Evolutionary conservation across 2,329 filamentous ascomycete species (phyloP).

Genomic region (Alternaria sp.): DNA sequence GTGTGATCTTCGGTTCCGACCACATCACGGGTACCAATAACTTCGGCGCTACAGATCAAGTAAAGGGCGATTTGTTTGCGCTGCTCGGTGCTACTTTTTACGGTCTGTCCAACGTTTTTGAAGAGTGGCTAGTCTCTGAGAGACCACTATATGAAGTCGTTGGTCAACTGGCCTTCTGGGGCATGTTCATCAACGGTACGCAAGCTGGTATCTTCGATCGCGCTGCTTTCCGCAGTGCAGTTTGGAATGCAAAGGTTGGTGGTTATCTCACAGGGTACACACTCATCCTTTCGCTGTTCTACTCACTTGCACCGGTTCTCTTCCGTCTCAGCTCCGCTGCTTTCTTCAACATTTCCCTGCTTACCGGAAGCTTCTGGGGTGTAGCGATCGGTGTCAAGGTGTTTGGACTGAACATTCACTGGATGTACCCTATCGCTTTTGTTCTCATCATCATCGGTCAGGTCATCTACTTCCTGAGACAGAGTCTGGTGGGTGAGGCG

Average conservation of each 20-base stretch:
- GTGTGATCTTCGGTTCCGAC: slow-evolving; percentile 85
- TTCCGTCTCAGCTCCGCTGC: slow-evolving; percentile 90
- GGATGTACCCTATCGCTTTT: slow-evolving; percentile 95
- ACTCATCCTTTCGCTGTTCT: slow-evolving; percentile 82
- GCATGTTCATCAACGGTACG: slow-evolving; percentile 87
- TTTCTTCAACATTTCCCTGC: slow-evolving; percentile 94
- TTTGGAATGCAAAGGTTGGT: slow-evolving; percentile 64
- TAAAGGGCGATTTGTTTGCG: slow-evolving; percentile 94
- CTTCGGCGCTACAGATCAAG: slow-evolving; percentile 71
- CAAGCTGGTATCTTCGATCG: slow-evolving; percentile 95
- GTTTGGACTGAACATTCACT: slow-evolving; percentile 82
- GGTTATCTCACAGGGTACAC: slow-evolving; percentile 94
- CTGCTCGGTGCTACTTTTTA: slow-evolving; percentile 90
- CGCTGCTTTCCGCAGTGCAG: slow-evolving; percentile 65
- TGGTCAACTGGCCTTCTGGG: slow-evolving; percentile 88
- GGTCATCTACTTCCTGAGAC: slow-evolving; percentile 85
- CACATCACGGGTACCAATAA: slow-evolving; percentile 81
- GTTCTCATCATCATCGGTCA: slow-evolving; percentile 89
- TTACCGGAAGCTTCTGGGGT: slow-evolving; percentile 98
- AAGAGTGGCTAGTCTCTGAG: slow-evolving; percentile 92
- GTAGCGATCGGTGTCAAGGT: slow-evolving; percentile 90
- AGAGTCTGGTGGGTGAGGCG: slow-evolving; percentile 82
- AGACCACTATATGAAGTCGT: slow-evolving; percentile 92
- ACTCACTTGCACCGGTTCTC: slow-evolving; percentile 84
- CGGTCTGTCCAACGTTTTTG: slow-evolving; percentile 87